Base-by-base conservation (phyloP, 345 rosid genomes). In the Mangifera indica region DNA sequence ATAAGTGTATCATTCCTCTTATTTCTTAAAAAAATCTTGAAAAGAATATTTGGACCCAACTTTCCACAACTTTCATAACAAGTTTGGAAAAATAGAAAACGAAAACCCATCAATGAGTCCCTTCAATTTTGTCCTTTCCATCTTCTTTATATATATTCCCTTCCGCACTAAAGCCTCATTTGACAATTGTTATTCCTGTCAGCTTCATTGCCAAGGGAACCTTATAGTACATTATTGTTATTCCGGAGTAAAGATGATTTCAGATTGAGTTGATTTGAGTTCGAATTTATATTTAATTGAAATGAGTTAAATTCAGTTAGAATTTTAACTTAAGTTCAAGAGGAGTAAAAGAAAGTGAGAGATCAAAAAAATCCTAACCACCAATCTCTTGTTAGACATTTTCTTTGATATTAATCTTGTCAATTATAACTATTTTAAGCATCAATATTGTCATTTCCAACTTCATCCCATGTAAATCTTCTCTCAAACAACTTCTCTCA, bases 101-200 rank as follows among this genome's bases (percentile, higher is more conserved):
- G 52, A 29, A 76, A 51, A 48, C 26, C 53, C 18, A 25, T 32
- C 45, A 72, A 48, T 10, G 29, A 56, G 14, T 26, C 44, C 56
- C 26, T 44, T 21, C n/a, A 2, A 52, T 0, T 5, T 40, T 45
- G 21, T 54, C 53, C 48, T 57, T 72, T 68, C 18, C 55, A 58
- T n/a, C n/a, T n/a, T n/a, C n/a, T n/a, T n/a, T n/a, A n/a, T 67
- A 53, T 4, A 17, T 71, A 73, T 78, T 83, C 80, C 37, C 72
- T 49, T 60, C 25, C 21, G 72, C 81, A 63, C 67, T 72, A n/a
- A 8, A 29, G 32, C 63, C 9, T 54, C 74, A 54, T 75, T 77
- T 83, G 52, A 48, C 52, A 13, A 48, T 11, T 64, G 80, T 76
- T 77, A 71, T 76, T 78, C 79, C 78, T 71, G 40, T 24, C 53